Base-by-base conservation (phyloP, 352 stramenopile species). In the Thalassiosira ordinaria region DNA sequence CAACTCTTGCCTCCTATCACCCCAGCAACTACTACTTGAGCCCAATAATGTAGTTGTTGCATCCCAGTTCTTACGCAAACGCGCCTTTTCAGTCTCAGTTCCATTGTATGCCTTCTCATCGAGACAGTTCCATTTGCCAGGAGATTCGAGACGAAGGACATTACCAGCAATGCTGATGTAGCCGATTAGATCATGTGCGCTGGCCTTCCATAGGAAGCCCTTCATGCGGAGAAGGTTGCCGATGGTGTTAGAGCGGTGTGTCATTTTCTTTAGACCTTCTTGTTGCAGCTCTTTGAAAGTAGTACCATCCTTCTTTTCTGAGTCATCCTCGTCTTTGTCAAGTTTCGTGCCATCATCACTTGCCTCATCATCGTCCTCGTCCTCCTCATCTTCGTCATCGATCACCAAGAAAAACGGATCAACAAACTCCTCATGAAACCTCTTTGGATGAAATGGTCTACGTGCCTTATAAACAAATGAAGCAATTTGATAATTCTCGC, bases 1-100 rank as follows among this genome's bases (percentile, higher is more conserved):
- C 14, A 90, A 46, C 55, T 90, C 80, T 24, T 89, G 78, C n/a
- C 78, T 56, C 18, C 62, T 68, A 33, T 86, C 63, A 20, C 73
- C 82, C 27, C 3, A 74, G 47, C 78, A 49, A 0, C 74, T n/a
- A n/a, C n/a, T n/a, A n/a, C n/a, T n/a, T n/a, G n/a, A n/a, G n/a
- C n/a, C n/a, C n/a, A n/a, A n/a, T n/a, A n/a, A n/a, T n/a, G n/a
- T n/a, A n/a, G n/a, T n/a, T n/a, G n/a, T n/a, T n/a, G n/a, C 79
- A 29, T 14, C 65, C 79, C 77, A 87, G 11, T 41, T 41, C 33
- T 41, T 41, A 11, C 33, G 33, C 33, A 41, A 41, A 5, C 11
- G 5, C 5, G 33, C 33, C 33, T 41, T 41, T 11, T 41, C 33
- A 11, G 11, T 11, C 5, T 41, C 33, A 41, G 5, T 41, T 11